Percentiles rank a stretch among this genome's conserved stretches.
phyloP scores from a whole-genome alignment of 2,329 filamentous ascomycete genomes.

The Raffaelea albimanens region DNA sequence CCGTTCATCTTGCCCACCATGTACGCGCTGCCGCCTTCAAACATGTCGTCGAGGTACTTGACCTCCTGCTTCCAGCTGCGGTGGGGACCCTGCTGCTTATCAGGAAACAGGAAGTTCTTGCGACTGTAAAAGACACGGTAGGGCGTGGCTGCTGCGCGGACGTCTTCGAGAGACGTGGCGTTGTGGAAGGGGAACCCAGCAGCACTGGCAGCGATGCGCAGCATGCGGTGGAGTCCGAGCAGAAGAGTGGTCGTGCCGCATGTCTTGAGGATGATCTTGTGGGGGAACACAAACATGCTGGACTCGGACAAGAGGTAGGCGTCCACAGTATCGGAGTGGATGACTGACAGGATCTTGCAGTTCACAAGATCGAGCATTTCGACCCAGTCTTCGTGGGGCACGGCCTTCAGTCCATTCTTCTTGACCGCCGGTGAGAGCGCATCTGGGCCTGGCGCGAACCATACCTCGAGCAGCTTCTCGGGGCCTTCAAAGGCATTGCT shows the following conservation, averaged over 20 bases:
- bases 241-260: constrained; percentile 94
- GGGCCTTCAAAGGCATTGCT: constrained; percentile 96
- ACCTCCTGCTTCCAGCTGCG: constrained; percentile 98
- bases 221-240: constrained; percentile 76
- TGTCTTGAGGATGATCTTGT: constrained; percentile 98
- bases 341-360: constrained; percentile 92
- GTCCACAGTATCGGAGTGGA: constrained; percentile 89
- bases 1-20: constrained; percentile 99
- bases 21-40: constrained; percentile 88
- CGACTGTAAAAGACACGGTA: constrained; percentile 98
- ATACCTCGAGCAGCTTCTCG: constrained; percentile 96
- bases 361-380: constrained; percentile 96
- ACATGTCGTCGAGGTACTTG: constrained; percentile 82
- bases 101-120: constrained; percentile 96
- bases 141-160: constrained; percentile 70
- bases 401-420: constrained; percentile 74
- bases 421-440: constrained; percentile 61
- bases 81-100: constrained; percentile 88
- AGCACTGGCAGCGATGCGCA: constrained; percentile 80
- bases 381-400: constrained; percentile 80
- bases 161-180: constrained; percentile 53
- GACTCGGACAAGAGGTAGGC: constrained; percentile 96
- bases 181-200: constrained; percentile 84
- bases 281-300: constrained; percentile 99
- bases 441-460: constrained; percentile 78